Percentiles rank a stretch among this genome's conserved stretches.
phyloP scores from a whole-genome alignment of 768 basidiomycete genomes.

The Lactarius tabidus region DNA sequence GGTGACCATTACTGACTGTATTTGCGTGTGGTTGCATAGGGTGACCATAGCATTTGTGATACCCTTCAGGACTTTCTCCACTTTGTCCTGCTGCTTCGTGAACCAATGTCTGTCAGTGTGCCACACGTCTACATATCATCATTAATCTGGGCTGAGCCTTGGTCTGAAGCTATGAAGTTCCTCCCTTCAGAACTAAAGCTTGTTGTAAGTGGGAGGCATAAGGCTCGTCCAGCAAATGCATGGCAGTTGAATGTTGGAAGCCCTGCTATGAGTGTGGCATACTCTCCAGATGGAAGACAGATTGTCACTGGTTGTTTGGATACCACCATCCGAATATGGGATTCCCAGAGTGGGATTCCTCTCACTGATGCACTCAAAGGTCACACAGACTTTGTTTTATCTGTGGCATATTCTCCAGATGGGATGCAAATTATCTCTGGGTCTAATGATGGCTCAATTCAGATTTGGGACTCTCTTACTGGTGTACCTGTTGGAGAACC shows the following conservation, averaged over 20 bases:
- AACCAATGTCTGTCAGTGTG: too few relatives aligned
- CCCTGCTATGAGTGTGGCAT: background rate
- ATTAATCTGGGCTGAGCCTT: too few relatives aligned
- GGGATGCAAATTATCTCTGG: too few relatives aligned
- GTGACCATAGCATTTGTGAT: background rate
- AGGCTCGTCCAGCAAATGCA: background rate
- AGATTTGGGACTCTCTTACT: background rate
- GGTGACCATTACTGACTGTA: background rate
- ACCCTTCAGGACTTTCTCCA: background rate
- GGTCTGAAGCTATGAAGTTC: too few relatives aligned
- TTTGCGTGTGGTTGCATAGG: background rate
- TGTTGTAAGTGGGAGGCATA: background rate
- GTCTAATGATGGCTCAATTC: background rate
- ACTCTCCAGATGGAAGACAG: too few relatives aligned
- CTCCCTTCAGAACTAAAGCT: background rate
- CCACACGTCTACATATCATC: too few relatives aligned
- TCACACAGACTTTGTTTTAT: background rate
- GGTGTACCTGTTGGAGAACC: background rate
- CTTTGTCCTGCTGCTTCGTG: background rate
- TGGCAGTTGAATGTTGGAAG: background rate
- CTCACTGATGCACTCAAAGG: background rate
- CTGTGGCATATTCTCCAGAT: background rate
- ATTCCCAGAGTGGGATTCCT: background rate
- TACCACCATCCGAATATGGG: background rate
- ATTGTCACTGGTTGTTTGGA: background rate